Percentiles rank a stretch among this genome's conserved stretches.
These are phyloP conservation scores for Acorus calamus DNA, from an alignment of 106 monocot genomes.

Conservation along the genomic window DNA sequence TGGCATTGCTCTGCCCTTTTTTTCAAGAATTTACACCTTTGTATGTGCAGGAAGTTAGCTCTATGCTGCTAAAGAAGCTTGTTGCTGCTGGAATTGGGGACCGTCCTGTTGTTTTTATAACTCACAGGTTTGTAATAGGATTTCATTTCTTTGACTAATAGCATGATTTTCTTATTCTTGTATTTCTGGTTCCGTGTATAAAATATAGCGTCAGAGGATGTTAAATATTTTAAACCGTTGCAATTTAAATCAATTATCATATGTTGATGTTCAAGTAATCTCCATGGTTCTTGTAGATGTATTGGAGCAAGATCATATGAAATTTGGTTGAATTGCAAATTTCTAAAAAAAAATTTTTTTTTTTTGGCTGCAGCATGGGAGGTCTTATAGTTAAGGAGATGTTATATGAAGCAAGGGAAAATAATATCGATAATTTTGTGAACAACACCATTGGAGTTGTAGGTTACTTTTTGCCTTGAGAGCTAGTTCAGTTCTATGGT, in stretches of 20 bases:
- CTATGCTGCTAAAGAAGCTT: conserved; percentile 72
- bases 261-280: too few relatives aligned
- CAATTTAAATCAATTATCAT: too few relatives aligned
- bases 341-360: not conserved
- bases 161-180: too few relatives aligned
- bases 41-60: conserved; percentile 77
- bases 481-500: not conserved
- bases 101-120: conserved; percentile 88
- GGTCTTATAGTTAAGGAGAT: conserved; percentile 96
- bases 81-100: conserved; percentile 80
- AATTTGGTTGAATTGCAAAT: too few relatives aligned
- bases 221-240: too few relatives aligned
- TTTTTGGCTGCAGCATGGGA: conserved; percentile 73
- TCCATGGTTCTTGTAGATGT: too few relatives aligned
- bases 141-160: not conserved
- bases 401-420: conserved; percentile 78
- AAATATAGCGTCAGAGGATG: too few relatives aligned
- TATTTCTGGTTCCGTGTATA: too few relatives aligned
- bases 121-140: conserved; percentile 58
- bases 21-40: not conserved
- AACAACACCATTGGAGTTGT: conserved; percentile 87
- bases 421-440: conserved; percentile 50
- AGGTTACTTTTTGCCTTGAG: not conserved
- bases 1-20: not conserved
- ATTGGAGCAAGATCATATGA: too few relatives aligned